A percentile compares a stretch with the other conserved stretches of the same genome.
Evolutionary conservation across 2,329 filamentous ascomycete species (phyloP).

Genomic region (Penicillium sp.): DNA sequence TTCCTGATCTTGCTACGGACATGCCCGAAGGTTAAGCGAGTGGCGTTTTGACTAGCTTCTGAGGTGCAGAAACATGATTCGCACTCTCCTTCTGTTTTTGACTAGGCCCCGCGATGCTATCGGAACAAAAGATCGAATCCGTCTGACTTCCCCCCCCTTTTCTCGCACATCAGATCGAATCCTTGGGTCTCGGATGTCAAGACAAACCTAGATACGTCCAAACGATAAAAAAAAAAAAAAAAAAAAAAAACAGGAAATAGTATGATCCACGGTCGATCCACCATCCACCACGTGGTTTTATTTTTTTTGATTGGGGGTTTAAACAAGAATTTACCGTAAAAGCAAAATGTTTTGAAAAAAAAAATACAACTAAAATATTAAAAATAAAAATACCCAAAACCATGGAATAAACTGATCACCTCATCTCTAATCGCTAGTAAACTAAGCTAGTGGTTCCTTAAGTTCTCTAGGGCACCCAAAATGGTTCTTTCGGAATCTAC

Average conservation of each 20-base stretch:
- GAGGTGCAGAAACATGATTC: slow-evolving; percentile 3
- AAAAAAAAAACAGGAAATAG: not conserved
- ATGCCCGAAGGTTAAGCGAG: slow-evolving; percentile 28
- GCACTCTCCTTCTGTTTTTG: slow-evolving; percentile 4
- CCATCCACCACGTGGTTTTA: slow-evolving; percentile 4
- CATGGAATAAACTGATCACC: not conserved
- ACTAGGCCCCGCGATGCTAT: not conserved
- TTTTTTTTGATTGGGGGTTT: not conserved
- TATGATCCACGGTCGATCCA: slow-evolving; percentile 2
- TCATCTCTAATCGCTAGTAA: not conserved
- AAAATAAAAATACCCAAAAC: not conserved
- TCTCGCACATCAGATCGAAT: not conserved
- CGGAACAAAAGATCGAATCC: not conserved
- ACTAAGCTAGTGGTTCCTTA: not conserved
- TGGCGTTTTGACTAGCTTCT: slow-evolving; percentile 18
- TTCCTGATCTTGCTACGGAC: slow-evolving; percentile 14
- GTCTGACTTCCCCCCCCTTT: not conserved
- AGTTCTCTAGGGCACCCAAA: not conserved
- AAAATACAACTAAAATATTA: not conserved
- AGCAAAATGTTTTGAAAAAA: too few relatives aligned
- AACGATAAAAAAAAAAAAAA: not conserved
- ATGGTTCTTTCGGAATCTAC: not conserved
- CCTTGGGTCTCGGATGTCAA: not conserved
- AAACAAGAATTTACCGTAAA: too few relatives aligned
- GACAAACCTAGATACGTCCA: not conserved